These are phyloP conservation scores for Pyrus hybrid DNA, from an alignment of 331 rosid species.

Conservation along the genomic window DNA sequence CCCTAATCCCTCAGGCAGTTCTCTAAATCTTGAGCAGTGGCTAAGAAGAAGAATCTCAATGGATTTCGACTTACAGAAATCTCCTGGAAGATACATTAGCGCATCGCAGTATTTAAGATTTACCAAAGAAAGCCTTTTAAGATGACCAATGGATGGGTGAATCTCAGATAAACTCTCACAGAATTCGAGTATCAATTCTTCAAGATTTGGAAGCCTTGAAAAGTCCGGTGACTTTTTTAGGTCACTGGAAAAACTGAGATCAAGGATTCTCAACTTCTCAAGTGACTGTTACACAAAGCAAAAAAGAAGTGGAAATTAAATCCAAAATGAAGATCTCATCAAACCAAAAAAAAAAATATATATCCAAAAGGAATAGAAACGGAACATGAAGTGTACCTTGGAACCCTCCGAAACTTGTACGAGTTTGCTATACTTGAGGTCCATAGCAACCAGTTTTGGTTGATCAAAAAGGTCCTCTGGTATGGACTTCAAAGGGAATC, in stretches of 20 bases:
- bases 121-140: neutral
- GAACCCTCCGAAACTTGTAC: too few relatives aligned
- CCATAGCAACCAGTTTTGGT: too few relatives aligned
- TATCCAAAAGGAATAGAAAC: too few relatives aligned
- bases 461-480: too few relatives aligned
- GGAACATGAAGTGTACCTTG: too few relatives aligned
- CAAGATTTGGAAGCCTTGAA: neutral
- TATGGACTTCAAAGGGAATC: neutral
- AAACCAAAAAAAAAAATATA: too few relatives aligned
- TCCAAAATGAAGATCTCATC: neutral
- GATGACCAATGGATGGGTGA: neutral
- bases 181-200: neutral
- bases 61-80: neutral
- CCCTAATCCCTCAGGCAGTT: neutral
- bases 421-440: too few relatives aligned
- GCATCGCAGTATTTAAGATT: neutral
- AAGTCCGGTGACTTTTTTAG: neutral
- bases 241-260: neutral
- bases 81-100: neutral
- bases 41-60: neutral
- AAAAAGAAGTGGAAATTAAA: neutral
- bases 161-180: neutral
- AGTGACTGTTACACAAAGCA: neutral
- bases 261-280: neutral
- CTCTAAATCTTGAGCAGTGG: neutral